These are phyloP conservation scores for Cryomyces antarcticus DNA, from an alignment of 495 filamentous ascomycete genomes.

Conservation along the genomic window DNA sequence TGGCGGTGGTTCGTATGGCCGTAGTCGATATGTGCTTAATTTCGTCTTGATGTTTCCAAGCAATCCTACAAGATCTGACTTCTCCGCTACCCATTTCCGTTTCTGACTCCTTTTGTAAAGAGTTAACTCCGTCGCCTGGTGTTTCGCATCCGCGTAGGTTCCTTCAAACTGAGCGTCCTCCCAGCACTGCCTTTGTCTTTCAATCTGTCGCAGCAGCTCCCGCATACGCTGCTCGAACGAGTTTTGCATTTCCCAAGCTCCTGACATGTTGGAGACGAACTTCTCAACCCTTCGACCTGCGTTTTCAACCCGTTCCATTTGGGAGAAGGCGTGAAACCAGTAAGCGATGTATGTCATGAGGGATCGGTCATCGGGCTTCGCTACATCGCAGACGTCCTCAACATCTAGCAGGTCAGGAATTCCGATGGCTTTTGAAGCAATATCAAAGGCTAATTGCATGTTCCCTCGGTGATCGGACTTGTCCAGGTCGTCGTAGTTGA, in stretches of 20 bases:
- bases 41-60: slow-evolving; percentile 99
- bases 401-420: slow-evolving; percentile 92
- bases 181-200: slow-evolving; percentile 53
- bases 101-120: slow-evolving; percentile 76
- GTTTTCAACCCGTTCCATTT: slow-evolving; percentile 95
- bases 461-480: slow-evolving; percentile 90
- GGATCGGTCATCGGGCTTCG: slow-evolving; percentile 84
- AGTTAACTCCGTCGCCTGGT: slow-evolving; percentile 61
- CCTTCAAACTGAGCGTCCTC: slow-evolving; percentile 63
- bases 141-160: slow-evolving; percentile 83
- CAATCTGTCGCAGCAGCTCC: slow-evolving; percentile 54
- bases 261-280: slow-evolving; percentile 96
- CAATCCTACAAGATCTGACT: slow-evolving; percentile 79
- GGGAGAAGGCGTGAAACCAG: slow-evolving; percentile 98
- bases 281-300: slow-evolving; percentile 92
- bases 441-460: slow-evolving; percentile 93
- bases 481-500: slow-evolving; percentile 86
- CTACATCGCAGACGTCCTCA: slow-evolving; percentile 93
- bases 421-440: slow-evolving; percentile 88
- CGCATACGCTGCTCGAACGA: slow-evolving; percentile 79
- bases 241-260: slow-evolving; percentile 99
- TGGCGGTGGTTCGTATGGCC: slow-evolving; percentile 72
- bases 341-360: slow-evolving; percentile 99
- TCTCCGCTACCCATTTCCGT: slow-evolving; percentile 89
- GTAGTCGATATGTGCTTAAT: slow-evolving; percentile 76